These are phyloP conservation scores for Ceratonia siliqua DNA, from an alignment of 306 rosid genomes.

Conservation along the genomic window DNA sequence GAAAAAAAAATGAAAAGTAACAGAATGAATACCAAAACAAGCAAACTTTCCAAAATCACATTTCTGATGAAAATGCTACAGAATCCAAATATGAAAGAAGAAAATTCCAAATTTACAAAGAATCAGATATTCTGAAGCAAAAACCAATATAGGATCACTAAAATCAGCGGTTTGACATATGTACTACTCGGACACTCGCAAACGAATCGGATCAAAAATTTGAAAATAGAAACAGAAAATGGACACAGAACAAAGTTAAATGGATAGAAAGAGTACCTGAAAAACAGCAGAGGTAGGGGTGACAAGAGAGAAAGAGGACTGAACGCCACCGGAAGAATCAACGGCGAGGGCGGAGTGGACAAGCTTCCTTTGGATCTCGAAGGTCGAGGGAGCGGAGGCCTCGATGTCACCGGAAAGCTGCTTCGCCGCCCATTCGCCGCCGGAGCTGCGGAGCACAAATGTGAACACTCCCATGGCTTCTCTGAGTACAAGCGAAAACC, in stretches of 20 bases:
- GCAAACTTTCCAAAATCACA: not conserved
- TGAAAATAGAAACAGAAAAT: not conserved
- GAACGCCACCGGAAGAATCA: slow-evolving; percentile 77
- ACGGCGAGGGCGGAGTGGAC: slow-evolving; percentile 62
- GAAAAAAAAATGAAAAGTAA: not conserved
- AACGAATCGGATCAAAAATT: not conserved
- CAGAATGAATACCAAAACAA: not conserved
- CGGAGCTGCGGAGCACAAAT: slow-evolving; percentile 62
- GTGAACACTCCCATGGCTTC: slow-evolving; percentile 83
- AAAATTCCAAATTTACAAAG: not conserved
- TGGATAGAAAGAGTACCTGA: slow-evolving; percentile 51
- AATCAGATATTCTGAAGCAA: not conserved
- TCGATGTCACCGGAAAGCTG: slow-evolving; percentile 73
- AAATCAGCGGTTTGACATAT: not conserved
- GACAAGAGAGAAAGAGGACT: slow-evolving; percentile 70
- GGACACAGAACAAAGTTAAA: not conserved
- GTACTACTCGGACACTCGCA: not conserved
- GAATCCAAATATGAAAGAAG: not conserved
- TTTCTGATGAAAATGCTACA: not conserved
- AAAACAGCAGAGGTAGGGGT: slow-evolving; percentile 74
- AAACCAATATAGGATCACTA: not conserved
- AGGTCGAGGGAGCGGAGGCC: slow-evolving; percentile 62
- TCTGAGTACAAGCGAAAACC: slow-evolving; percentile 26
- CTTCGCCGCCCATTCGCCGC: slow-evolving; percentile 75
- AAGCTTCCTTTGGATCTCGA: slow-evolving; percentile 76